A percentile compares a stretch with the other conserved stretches of the same genome.
Conservation (phyloP, 768 basidiomycete species). For the Suillus subluteus region DNA sequence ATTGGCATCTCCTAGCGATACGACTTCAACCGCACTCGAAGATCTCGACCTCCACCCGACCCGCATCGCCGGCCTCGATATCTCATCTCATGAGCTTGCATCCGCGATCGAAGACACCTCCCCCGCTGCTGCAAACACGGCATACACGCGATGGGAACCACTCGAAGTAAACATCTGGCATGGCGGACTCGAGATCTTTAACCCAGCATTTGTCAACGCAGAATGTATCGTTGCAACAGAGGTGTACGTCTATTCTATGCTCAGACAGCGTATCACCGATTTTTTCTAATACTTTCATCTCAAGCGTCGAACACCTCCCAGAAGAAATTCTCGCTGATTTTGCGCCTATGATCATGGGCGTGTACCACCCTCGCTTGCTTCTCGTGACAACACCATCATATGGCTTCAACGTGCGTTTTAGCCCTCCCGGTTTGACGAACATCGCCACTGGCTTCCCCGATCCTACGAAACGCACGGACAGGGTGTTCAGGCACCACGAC, state of each 20-base stretch:
- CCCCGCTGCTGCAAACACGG: constrained; percentile 39
- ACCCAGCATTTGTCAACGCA: constrained; percentile 62
- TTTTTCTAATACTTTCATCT: constrained; percentile 6
- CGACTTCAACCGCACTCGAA: constrained; percentile 36
- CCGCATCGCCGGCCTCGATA: constrained; percentile 70
- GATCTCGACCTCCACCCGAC: constrained; percentile 54
- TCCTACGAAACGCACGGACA: constrained; percentile 73
- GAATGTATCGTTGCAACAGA: constrained; percentile 81
- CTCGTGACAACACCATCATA: constrained; percentile 88
- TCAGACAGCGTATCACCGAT: neutral
- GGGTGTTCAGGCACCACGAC: constrained; percentile 79
- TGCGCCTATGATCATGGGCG: constrained; percentile 72
- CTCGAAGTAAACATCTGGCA: constrained; percentile 71
- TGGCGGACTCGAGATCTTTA: constrained; percentile 71
- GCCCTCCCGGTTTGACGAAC: constrained; percentile 50
- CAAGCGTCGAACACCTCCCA: constrained; percentile 80
- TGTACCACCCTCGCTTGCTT: constrained; percentile 73
- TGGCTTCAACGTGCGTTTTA: constrained; percentile 79
- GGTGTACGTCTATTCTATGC: constrained; percentile 58
- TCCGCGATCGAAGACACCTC: constrained; percentile 53
- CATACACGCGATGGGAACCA: constrained; percentile 67
- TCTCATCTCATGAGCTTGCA: constrained; percentile 54
- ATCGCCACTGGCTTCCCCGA: constrained; percentile 59
- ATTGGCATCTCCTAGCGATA: constrained; percentile 35
- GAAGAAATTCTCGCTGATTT: constrained; percentile 61